Evolutionary conservation across 805 yeast species (phyloP), one percentile per base, ranked within the genome.

Genomic region (Zygotorulaspora danielsina): DNA sequence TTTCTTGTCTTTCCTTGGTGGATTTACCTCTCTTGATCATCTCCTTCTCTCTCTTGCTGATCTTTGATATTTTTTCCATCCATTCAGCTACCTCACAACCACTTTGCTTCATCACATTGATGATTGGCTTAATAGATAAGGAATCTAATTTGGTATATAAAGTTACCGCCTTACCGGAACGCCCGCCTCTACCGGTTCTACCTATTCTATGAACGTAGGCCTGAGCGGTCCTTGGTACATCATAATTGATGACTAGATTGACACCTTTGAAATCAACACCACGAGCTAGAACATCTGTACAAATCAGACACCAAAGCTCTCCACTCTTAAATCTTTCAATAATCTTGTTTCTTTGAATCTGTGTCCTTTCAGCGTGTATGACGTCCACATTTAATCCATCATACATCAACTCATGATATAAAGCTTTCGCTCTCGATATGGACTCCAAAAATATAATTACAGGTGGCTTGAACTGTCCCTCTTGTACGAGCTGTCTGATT

Each of bases 221-320:
- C 63, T 90, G 97, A 1, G 97, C 87, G 31, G 83, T 77, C 53
- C 79, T 84, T 12, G 99, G 99, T 9, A 93, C 95, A 64, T 93
- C 99, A 62, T 93, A 93, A 65, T 93, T 93, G 50, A 93, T 85
- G 28, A 93, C 97, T 43, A 94, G 61, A 57, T 89, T 93, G 35
- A 93, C 90, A 39, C 97, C 97, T 57, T 87, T 87, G 68, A 93
- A 93, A 63, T 93, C 98, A 42, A 93, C 85, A 71, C 99, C 99
- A 67, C 99, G 78, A 3, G 97, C 83, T 39, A 93, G 69, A 34
- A 93, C 96, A 64, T 93, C 99, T 0, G 99, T 93, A 61, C 97
- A 88, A 38, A 93, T 90, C 48, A 93, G 71, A 32, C 93, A 95
- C 98, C 98, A 93, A 20, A 89, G 71, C 20, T 90, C 94, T 19